Evolutionary conservation across 2,329 filamentous ascomycete genomes (phyloP).

Genomic region (Massarina eburnea): DNA sequence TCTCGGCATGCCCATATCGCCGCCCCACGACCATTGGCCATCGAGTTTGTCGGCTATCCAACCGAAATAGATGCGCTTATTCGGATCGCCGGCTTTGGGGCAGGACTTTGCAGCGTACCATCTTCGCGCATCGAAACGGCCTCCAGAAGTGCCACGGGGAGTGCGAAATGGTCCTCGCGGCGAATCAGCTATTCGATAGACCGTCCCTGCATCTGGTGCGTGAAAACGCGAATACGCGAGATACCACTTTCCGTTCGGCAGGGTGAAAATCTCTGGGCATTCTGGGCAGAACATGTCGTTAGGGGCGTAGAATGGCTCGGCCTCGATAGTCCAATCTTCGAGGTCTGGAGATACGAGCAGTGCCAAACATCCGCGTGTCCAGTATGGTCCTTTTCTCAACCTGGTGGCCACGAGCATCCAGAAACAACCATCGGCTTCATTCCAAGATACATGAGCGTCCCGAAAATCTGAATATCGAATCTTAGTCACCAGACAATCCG

Average conservation of each 20-base stretch:
- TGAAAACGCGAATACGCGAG: slow-evolving; percentile 23
- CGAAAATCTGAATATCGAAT: no score
- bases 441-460: slow-evolving; percentile 42
- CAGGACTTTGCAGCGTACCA: slow-evolving; percentile 43
- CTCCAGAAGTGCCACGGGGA: slow-evolving; percentile 28
- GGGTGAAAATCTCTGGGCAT: slow-evolving; percentile 41
- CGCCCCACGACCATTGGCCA: slow-evolving; percentile 44
- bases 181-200: slow-evolving; percentile 40
- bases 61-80: slow-evolving; percentile 38
- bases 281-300: slow-evolving; percentile 43
- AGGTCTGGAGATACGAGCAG: slow-evolving; percentile 40
- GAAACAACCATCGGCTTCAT: slow-evolving; percentile 29
- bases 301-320: slow-evolving; percentile 37
- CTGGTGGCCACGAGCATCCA: slow-evolving; percentile 45
- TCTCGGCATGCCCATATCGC: slow-evolving; percentile 38
- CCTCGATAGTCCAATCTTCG: slow-evolving; percentile 32
- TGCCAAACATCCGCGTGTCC: slow-evolving; percentile 43
- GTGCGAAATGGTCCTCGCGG: slow-evolving; percentile 41
- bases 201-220: slow-evolving; percentile 40
- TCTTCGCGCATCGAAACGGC: slow-evolving; percentile 39
- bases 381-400: slow-evolving; percentile 35
- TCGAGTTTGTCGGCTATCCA: slow-evolving; percentile 41
- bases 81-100: slow-evolving; percentile 23
- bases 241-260: slow-evolving; percentile 43
- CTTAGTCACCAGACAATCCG: no score